Evolutionary conservation across 441 rosid genomes (phyloP).

Genomic region (Biscutella auriculata): DNA sequence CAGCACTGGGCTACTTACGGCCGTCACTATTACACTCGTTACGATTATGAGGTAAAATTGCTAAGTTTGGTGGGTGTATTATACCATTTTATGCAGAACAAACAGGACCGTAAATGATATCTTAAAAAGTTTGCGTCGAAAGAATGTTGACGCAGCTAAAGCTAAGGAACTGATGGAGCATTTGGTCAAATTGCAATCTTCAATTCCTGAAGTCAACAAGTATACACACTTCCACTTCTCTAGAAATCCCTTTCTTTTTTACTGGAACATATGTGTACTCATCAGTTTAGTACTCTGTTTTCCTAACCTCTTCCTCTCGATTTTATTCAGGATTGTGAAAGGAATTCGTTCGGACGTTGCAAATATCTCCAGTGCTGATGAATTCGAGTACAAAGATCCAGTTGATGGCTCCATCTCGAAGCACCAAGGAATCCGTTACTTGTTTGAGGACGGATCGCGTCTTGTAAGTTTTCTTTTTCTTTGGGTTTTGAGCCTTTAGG

Average conservation of each 20-base stretch:
- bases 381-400: conserved; percentile 94
- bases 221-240: conserved; percentile 22
- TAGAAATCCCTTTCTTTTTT: background rate
- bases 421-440: conserved; percentile 88
- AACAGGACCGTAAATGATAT: conserved; percentile 11
- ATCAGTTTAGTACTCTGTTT: background rate
- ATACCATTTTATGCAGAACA: background rate
- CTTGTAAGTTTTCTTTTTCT: conserved; percentile 41
- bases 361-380: conserved; percentile 65
- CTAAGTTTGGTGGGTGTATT: background rate
- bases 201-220: conserved; percentile 69
- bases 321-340: conserved; percentile 48
- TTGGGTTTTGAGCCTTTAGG: background rate
- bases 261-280: background rate
- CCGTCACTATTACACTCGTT: conserved; percentile 93
- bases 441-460: conserved; percentile 90
- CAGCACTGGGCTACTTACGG: conserved; percentile 86
- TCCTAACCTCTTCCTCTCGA: background rate
- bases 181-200: conserved; percentile 72
- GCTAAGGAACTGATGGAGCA: conserved; percentile 85
- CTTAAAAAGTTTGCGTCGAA: conserved; percentile 22
- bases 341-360: conserved; percentile 58
- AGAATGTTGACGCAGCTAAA: conserved; percentile 89
- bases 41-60: conserved; percentile 76
- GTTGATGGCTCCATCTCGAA: conserved; percentile 88